phyloP scores from a whole-genome alignment of 371 early-diverging fungal species.

The Mycotypha africana region DNA sequence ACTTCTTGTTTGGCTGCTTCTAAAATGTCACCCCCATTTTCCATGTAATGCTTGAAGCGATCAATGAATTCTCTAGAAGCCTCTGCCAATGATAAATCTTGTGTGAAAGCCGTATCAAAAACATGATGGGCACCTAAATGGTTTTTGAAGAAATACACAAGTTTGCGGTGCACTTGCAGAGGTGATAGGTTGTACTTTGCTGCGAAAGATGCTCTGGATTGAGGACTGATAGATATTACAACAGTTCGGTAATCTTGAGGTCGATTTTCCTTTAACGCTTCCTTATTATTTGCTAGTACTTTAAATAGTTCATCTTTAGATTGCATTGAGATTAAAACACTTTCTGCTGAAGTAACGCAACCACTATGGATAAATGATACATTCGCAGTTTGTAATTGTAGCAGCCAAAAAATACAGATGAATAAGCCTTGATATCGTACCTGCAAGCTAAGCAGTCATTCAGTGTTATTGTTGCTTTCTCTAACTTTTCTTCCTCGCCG shows the following conservation, averaged over 20 bases:
- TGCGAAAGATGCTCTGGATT: slow-evolving; percentile 87
- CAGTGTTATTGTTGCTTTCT: slow-evolving; percentile 80
- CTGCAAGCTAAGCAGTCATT: slow-evolving; percentile 98
- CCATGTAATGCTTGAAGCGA: slow-evolving; percentile 50
- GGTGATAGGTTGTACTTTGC: slow-evolving; percentile 71
- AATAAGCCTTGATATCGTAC: too few species aligned
- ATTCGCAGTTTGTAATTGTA: neutral
- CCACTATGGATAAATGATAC: slow-evolving; percentile 53
- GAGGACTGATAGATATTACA: slow-evolving; percentile 86
- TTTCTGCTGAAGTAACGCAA: slow-evolving; percentile 97
- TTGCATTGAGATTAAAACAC: slow-evolving; percentile 87
- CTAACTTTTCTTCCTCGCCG: slow-evolving; percentile 71
- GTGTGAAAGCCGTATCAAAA: slow-evolving; percentile 82
- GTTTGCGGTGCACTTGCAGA: slow-evolving; percentile 52
- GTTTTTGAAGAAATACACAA: slow-evolving; percentile 61
- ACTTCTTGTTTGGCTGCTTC: slow-evolving; percentile 29
- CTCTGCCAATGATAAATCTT: slow-evolving; percentile 81
- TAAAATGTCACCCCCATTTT: slow-evolving; percentile 35
- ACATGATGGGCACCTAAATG: slow-evolving; percentile 79
- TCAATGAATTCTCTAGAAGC: slow-evolving; percentile 87
- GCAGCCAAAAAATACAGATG: neutral
- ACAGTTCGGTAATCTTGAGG: slow-evolving; percentile 50
- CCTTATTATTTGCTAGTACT: slow-evolving; percentile 63
- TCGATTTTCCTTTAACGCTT: slow-evolving; percentile 35
- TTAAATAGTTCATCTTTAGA: slow-evolving; percentile 82